Conservation (phyloP, 1,284 basidiomycete species). For the Cryptococcus jaspeensis region DNA sequence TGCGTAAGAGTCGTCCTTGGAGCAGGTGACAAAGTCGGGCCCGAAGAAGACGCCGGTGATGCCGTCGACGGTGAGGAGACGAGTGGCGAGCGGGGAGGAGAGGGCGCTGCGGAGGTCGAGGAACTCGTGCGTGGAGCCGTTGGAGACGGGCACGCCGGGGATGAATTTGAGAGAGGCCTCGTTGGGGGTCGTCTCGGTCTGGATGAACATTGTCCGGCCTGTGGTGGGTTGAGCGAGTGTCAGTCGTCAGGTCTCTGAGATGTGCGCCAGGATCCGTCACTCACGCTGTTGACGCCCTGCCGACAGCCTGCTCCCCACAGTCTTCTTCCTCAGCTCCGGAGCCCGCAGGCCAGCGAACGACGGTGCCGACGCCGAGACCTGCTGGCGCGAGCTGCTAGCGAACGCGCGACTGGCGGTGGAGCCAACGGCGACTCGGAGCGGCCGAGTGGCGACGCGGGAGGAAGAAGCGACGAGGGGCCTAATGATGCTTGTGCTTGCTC, state of each 20-base stretch:
- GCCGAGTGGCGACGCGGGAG: slow-evolving; percentile 16
- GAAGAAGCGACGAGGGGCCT: slow-evolving; percentile 35
- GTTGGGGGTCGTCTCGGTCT: slow-evolving; percentile 96
- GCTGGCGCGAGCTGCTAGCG: slow-evolving; percentile 13
- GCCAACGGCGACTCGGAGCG: background rate
- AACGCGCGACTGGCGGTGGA: slow-evolving; percentile 15
- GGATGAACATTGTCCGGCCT: slow-evolving; percentile 93
- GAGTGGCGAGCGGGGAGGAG: slow-evolving; percentile 83
- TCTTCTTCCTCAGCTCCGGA: slow-evolving; percentile 6
- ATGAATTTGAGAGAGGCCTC: slow-evolving; percentile 98
- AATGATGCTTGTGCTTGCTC: slow-evolving; percentile 12
- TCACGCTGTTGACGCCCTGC: slow-evolving; percentile 22
- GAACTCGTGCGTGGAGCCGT: slow-evolving; percentile 84
- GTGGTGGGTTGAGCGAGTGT: slow-evolving; percentile 9
- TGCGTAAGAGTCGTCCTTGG: slow-evolving; percentile 78
- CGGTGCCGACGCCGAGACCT: slow-evolving; percentile 1
- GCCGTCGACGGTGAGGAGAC: slow-evolving; percentile 89
- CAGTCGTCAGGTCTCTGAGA: background rate
- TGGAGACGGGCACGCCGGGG: slow-evolving; percentile 78
- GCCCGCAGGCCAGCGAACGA: slow-evolving; percentile 3
- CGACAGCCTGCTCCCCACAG: background rate
- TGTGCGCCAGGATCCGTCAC: background rate
- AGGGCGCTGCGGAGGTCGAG: slow-evolving; percentile 82
- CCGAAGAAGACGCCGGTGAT: slow-evolving; percentile 89
- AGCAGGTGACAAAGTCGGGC: slow-evolving; percentile 96